Evolutionary conservation across 2,329 filamentous ascomycete genomes (phyloP).

Genomic region (Akanthomyces muscarius): DNA sequence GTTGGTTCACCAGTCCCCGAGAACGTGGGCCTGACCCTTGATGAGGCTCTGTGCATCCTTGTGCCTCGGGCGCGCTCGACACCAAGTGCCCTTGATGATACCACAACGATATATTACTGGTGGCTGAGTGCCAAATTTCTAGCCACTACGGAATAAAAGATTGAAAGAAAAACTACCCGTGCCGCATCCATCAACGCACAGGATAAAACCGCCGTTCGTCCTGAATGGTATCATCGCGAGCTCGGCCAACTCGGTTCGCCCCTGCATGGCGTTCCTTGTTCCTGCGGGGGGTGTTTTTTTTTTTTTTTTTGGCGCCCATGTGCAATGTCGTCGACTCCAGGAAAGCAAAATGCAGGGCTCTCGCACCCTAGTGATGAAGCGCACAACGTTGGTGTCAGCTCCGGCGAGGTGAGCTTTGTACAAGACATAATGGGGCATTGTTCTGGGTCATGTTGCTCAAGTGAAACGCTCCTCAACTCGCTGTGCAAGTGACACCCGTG

Average conservation of each 20-base stretch:
- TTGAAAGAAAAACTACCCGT: background rate
- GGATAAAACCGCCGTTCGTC: background rate
- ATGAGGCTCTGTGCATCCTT: conserved; percentile 6
- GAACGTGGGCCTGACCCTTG: background rate
- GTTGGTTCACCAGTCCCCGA: background rate
- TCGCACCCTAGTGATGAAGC: background rate
- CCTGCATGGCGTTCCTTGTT: background rate
- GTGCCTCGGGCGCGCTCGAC: background rate
- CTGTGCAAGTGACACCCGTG: background rate
- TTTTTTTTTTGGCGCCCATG: background rate
- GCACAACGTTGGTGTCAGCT: background rate
- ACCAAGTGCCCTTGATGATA: background rate
- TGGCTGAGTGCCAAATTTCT: too few species aligned
- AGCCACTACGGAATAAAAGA: background rate
- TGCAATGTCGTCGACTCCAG: background rate
- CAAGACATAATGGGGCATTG: background rate
- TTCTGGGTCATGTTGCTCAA: background rate
- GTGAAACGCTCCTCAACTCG: background rate
- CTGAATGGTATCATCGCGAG: background rate
- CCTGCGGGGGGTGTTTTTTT: background rate
- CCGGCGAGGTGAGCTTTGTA: background rate
- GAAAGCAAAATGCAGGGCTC: background rate
- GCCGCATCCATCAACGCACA: background rate
- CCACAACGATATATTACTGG: background rate
- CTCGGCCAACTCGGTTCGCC: background rate